Evolutionary conservation across 768 basidiomycete species (phyloP).

Genomic region (Candolleomyces eurysporus): DNA sequence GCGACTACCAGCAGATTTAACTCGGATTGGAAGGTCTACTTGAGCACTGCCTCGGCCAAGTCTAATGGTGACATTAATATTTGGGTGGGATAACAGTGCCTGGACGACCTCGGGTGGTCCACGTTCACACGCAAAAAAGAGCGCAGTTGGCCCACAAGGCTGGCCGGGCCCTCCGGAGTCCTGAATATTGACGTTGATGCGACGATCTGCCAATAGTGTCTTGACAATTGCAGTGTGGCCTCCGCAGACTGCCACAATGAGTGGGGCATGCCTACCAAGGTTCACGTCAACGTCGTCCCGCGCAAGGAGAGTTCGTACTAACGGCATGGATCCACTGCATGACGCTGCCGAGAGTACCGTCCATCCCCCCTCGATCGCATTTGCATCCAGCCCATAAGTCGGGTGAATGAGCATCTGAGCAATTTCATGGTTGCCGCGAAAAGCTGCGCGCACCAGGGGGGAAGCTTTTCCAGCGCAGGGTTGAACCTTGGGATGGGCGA

Average conservation of each 20-base stretch:
- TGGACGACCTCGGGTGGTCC: too few relatives aligned
- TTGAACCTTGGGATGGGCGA: not conserved
- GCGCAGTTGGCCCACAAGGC: too few relatives aligned
- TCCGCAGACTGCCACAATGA: not conserved
- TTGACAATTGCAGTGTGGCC: too few relatives aligned
- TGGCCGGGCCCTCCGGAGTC: too few relatives aligned
- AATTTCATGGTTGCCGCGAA: not conserved
- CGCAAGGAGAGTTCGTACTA: not conserved
- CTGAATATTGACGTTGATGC: too few relatives aligned
- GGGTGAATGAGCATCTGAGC: not conserved
- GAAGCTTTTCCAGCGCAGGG: not conserved
- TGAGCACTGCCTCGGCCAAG: too few relatives aligned
- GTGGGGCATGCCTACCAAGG: not conserved
- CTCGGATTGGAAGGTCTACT: too few relatives aligned
- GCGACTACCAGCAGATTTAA: too few relatives aligned
- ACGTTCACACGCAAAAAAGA: too few relatives aligned
- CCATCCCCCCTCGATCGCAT: not conserved
- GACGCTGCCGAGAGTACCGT: not conserved
- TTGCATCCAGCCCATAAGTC: not conserved
- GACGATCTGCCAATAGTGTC: too few relatives aligned
- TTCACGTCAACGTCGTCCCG: not conserved
- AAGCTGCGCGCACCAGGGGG: not conserved
- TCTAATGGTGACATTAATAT: too few relatives aligned
- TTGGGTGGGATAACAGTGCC: too few relatives aligned
- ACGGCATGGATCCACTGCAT: not conserved